These are phyloP conservation scores for Multifurca ochricompacta DNA, from an alignment of 768 basidiomycete species.

Conservation along the genomic window DNA sequence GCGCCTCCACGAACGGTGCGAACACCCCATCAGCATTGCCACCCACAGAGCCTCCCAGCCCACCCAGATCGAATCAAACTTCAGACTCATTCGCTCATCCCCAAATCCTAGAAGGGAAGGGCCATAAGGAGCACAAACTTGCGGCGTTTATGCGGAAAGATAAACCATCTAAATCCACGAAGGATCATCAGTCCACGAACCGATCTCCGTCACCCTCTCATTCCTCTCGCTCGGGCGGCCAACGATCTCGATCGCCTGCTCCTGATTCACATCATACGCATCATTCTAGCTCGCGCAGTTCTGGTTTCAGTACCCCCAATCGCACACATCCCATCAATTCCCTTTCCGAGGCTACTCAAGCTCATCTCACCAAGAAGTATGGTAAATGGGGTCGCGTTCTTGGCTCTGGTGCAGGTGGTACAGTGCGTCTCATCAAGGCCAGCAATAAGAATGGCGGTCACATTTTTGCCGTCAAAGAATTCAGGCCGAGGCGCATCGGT, in stretches of 20 bases:
- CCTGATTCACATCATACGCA: slow-evolving; percentile 11
- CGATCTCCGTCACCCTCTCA: slow-evolving; percentile 27
- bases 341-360: slow-evolving; percentile 76
- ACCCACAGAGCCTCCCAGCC: slow-evolving; percentile 21
- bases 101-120: slow-evolving; percentile 16
- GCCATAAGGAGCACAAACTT: slow-evolving; percentile 26
- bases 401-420: slow-evolving; percentile 96
- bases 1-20: slow-evolving; percentile 28
- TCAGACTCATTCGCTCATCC: neutral
- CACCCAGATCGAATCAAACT: slow-evolving; percentile 15
- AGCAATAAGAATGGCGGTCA: slow-evolving; percentile 71
- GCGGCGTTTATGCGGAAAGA: slow-evolving; percentile 31
- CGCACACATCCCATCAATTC: slow-evolving; percentile 41
- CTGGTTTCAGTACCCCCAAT: slow-evolving; percentile 13
- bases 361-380: slow-evolving; percentile 96
- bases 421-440: slow-evolving; percentile 91
- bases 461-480: slow-evolving; percentile 96
- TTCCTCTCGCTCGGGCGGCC: neutral
- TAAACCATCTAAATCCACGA: slow-evolving; percentile 18
- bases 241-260: neutral
- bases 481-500: slow-evolving; percentile 79
- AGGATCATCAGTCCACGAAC: slow-evolving; percentile 4
- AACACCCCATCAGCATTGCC: slow-evolving; percentile 22
- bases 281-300: slow-evolving; percentile 4
- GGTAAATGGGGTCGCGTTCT: slow-evolving; percentile 97